These are phyloP conservation scores for Cadophora sp. DNA, from an alignment of 2,329 filamentous ascomycete species.

Conservation along the genomic window DNA sequence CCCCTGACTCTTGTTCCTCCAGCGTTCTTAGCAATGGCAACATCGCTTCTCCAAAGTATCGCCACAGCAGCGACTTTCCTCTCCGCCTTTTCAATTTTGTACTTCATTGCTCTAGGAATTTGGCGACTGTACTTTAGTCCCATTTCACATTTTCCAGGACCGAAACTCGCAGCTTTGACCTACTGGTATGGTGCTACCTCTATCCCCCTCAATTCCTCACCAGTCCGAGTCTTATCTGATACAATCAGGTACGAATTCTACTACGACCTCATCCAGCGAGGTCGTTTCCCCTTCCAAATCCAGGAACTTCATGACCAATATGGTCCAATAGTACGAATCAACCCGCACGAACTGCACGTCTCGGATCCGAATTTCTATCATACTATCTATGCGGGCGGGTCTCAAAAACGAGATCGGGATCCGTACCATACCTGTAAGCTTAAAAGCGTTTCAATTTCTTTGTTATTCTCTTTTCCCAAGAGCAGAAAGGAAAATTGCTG, in stretches of 20 bases:
- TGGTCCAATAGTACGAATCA: slow-evolving; percentile 48
- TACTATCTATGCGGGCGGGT: slow-evolving; percentile 45
- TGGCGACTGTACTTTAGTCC: slow-evolving; percentile 39
- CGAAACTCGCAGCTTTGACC: slow-evolving; percentile 41
- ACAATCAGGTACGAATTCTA: slow-evolving; percentile 43
- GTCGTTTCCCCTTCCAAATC: slow-evolving; percentile 52
- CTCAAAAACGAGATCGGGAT: slow-evolving; percentile 27
- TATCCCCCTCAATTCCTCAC: background rate
- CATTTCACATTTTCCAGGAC: slow-evolving; percentile 38
- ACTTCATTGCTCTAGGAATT: slow-evolving; percentile 17
- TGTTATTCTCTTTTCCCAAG: background rate
- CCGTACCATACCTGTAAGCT: slow-evolving; percentile 24
- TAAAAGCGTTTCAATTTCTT: background rate
- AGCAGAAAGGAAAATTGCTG: background rate
- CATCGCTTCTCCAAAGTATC: background rate
- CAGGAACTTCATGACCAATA: slow-evolving; percentile 51
- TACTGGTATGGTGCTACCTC: slow-evolving; percentile 3
- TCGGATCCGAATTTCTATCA: slow-evolving; percentile 47
- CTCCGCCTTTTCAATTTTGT: background rate
- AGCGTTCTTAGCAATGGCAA: background rate
- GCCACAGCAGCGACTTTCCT: background rate
- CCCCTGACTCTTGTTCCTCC: background rate
- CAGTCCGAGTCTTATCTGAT: background rate
- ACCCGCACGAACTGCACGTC: slow-evolving; percentile 50
- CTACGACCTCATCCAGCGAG: slow-evolving; percentile 50